Evolutionary conservation across 495 filamentous ascomycete species (phyloP).

Genomic region (Podospora bellae-mahoneyi): DNA sequence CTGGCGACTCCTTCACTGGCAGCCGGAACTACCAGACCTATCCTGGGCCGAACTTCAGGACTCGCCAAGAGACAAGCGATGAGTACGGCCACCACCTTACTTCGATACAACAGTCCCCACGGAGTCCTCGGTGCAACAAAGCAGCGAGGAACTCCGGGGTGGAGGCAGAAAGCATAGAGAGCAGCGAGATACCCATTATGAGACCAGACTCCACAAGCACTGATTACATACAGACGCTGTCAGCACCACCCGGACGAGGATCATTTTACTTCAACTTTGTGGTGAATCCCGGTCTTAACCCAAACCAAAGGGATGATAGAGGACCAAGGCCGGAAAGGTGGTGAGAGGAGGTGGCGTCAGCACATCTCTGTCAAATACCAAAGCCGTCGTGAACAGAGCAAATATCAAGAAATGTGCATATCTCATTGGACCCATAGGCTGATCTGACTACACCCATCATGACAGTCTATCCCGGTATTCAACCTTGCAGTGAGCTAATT

Average conservation of each 20-base stretch:
- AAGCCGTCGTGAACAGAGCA: too few species aligned
- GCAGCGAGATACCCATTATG: background rate
- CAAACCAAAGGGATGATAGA: background rate
- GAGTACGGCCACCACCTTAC: background rate
- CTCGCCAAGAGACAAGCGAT: background rate
- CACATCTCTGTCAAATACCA: too few species aligned
- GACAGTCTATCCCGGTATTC: too few species aligned
- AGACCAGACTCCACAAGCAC: background rate
- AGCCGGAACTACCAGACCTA: background rate
- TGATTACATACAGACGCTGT: background rate
- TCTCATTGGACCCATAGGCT: too few species aligned
- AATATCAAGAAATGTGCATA: too few species aligned
- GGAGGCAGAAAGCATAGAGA: background rate
- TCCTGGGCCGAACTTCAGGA: background rate
- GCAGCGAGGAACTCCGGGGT: background rate
- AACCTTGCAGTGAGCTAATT: too few species aligned
- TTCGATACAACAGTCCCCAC: background rate
- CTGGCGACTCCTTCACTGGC: background rate
- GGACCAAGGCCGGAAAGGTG: too few species aligned
- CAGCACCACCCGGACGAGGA: background rate
- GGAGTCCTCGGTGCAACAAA: background rate
- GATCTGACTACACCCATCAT: too few species aligned
- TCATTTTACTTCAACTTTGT: background rate
- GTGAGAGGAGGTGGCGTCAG: too few species aligned
- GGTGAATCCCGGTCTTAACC: background rate